A percentile compares a stretch with the other conserved stretches of the same genome.
These are phyloP conservation scores for Rhodosporidiobolus odoratus DNA, from an alignment of 768 basidiomycete species.

Conservation along the genomic window DNA sequence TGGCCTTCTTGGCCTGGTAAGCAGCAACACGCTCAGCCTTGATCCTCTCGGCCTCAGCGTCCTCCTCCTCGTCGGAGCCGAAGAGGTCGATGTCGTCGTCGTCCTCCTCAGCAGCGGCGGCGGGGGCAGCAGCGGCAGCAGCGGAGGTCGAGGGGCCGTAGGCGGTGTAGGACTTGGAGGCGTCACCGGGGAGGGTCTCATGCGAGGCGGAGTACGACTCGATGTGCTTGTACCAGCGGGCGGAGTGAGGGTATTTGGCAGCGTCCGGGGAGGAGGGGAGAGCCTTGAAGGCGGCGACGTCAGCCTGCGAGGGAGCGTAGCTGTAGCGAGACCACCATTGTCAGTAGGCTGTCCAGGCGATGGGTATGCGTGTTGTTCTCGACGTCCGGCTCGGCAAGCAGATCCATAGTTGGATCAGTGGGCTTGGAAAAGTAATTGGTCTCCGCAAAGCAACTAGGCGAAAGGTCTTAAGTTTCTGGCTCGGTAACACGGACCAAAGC, in stretches of 20 bases:
- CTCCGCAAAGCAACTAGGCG: conserved; percentile 67
- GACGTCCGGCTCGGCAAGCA: neutral
- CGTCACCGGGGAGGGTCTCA: conserved; percentile 73
- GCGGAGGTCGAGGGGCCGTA: conserved; percentile 56
- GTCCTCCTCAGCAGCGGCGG: conserved; percentile 52
- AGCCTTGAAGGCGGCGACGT: conserved; percentile 84
- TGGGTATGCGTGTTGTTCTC: conserved; percentile 3
- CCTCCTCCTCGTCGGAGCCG: conserved; percentile 74
- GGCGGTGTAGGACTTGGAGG: conserved; percentile 71
- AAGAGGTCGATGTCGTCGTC: conserved; percentile 82
- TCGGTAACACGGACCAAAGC: conserved; percentile 98
- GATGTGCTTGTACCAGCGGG: conserved; percentile 94
- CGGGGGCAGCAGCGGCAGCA: conserved; percentile 50
- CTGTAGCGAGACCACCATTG: conserved; percentile 49
- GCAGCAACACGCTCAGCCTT: conserved; percentile 89
- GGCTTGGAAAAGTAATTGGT: conserved; percentile 57
- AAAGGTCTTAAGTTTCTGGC: conserved; percentile 75
- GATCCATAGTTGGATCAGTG: conserved; percentile 54
- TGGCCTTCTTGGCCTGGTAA: conserved; percentile 88
- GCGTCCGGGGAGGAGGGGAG: conserved; percentile 64
- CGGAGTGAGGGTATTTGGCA: conserved; percentile 62
- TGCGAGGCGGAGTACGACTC: conserved; percentile 76
- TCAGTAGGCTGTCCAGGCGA: conserved; percentile 29
- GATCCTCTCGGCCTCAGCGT: conserved; percentile 76
- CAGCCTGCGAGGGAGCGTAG: conserved; percentile 86